Evolutionary conservation across 73 alveolate genomes (phyloP).

Genomic region (Durusdinium trenchii): DNA sequence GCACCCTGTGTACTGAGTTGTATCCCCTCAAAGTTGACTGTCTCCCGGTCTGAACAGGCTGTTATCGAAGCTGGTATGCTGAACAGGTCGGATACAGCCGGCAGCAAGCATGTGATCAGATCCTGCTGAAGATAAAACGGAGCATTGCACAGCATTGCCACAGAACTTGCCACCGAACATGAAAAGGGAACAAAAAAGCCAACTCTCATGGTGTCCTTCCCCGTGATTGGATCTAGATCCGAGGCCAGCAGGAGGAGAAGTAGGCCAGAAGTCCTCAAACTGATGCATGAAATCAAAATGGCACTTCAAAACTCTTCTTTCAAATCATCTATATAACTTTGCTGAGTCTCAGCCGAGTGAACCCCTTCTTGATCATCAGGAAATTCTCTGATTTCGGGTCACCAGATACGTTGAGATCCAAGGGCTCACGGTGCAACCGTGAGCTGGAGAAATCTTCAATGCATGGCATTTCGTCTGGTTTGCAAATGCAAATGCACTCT

Average conservation of each 20-base stretch:
- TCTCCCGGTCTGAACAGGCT: not conserved
- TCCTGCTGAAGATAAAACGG: too few relatives aligned
- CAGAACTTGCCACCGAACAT: too few relatives aligned
- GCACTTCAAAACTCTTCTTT: too few relatives aligned
- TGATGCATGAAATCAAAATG: too few relatives aligned
- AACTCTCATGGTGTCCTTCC: not conserved
- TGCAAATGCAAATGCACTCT: too few relatives aligned
- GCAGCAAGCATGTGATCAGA: not conserved
- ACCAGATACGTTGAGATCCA: not conserved
- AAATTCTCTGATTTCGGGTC: not conserved
- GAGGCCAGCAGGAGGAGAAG: not conserved
- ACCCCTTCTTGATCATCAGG: not conserved
- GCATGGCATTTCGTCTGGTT: not conserved
- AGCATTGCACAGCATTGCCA: too few relatives aligned
- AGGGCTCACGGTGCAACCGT: not conserved
- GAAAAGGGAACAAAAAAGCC: too few relatives aligned
- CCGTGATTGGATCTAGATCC: not conserved
- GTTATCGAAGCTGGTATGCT: not conserved
- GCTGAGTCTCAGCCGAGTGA: not conserved
- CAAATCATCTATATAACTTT: not conserved
- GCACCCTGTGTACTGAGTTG: slow-evolving; percentile 40
- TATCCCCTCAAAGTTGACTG: not conserved
- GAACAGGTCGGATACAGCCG: not conserved
- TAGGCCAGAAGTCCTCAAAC: not conserved
- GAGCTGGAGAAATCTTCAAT: not conserved